These are phyloP conservation scores for Chenopodium quinoa DNA, from an alignment of 148 eudicot species.

Conservation along the genomic window DNA sequence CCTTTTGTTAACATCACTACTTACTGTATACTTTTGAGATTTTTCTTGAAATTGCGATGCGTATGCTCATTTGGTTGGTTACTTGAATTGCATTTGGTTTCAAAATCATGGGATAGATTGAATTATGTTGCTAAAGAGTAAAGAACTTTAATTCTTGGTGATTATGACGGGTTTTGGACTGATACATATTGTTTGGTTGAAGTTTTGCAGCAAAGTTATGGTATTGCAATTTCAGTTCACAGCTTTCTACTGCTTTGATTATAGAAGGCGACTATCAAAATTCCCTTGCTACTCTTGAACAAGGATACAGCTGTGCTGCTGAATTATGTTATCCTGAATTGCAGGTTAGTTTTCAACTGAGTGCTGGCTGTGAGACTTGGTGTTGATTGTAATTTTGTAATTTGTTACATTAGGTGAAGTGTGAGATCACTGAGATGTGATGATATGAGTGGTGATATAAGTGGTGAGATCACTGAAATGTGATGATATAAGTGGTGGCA, in stretches of 20 bases:
- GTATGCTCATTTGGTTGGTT: background rate
- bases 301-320: conserved; percentile 60
- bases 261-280: conserved; percentile 89
- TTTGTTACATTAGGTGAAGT: background rate
- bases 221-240: conserved; percentile 94
- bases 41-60: too few relatives aligned
- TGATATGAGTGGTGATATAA: background rate
- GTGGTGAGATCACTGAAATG: background rate
- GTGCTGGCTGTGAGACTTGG: background rate
- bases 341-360: conserved; percentile 56
- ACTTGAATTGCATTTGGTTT: background rate
- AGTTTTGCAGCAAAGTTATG: conserved; percentile 84
- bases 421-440: background rate
- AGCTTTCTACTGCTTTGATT: conserved; percentile 86
- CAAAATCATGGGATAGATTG: background rate
- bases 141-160: too few relatives aligned
- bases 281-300: conserved; percentile 64
- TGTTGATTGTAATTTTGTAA: background rate
- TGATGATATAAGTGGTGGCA: background rate
- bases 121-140: background rate
- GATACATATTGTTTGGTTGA: conserved; percentile 27
- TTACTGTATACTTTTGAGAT: background rate
- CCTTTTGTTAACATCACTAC: background rate
- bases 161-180: background rate
- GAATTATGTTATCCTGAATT: conserved; percentile 83